Conservation (phyloP, 2,329 filamentous ascomycete genomes). For the Cladophialophora psammophila region DNA sequence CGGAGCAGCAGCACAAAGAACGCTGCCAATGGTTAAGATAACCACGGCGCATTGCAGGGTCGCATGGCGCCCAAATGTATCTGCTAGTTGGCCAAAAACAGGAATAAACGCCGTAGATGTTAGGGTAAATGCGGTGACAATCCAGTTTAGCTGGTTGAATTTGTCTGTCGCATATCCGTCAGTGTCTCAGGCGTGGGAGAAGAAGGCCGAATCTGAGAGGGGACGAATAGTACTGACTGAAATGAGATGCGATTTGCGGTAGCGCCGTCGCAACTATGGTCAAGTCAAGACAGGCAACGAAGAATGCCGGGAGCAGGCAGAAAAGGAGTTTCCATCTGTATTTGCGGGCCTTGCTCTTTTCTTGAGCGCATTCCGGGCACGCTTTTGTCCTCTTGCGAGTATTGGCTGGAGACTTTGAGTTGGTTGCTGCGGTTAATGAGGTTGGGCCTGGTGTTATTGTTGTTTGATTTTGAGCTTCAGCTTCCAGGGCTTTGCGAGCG, state of each 20-base stretch:
- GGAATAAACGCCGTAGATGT: conserved; percentile 65
- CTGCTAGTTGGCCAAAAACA: conserved; percentile 58
- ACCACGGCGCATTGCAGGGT: conserved; percentile 65
- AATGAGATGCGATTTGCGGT: conserved; percentile 70
- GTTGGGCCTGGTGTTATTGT: background rate
- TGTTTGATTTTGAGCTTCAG: conserved; percentile 9
- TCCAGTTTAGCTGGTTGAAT: conserved; percentile 48
- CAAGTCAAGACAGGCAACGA: conserved; percentile 68
- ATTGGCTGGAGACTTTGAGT: background rate
- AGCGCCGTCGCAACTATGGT: conserved; percentile 69
- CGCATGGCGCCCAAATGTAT: conserved; percentile 60
- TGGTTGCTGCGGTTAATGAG: conserved; percentile 2
- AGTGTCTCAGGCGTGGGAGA: background rate
- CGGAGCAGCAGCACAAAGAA: conserved; percentile 59
- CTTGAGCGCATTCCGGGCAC: conserved; percentile 43
- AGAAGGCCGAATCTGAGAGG: background rate
- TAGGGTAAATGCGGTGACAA: conserved; percentile 73
- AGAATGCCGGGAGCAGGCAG: conserved; percentile 67
- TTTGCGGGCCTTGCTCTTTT: conserved; percentile 47
- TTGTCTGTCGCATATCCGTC: conserved; percentile 62
- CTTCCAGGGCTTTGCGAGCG: conserved; percentile 28
- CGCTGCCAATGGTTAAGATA: conserved; percentile 63
- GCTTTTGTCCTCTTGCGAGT: conserved; percentile 15
- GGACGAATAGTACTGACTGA: conserved; percentile 55
- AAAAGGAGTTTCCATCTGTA: conserved; percentile 67